Percentiles rank a stretch among this genome's conserved stretches.
phyloP scores from a whole-genome alignment of 2,329 filamentous ascomycete species.

The Apiospora aurea region DNA sequence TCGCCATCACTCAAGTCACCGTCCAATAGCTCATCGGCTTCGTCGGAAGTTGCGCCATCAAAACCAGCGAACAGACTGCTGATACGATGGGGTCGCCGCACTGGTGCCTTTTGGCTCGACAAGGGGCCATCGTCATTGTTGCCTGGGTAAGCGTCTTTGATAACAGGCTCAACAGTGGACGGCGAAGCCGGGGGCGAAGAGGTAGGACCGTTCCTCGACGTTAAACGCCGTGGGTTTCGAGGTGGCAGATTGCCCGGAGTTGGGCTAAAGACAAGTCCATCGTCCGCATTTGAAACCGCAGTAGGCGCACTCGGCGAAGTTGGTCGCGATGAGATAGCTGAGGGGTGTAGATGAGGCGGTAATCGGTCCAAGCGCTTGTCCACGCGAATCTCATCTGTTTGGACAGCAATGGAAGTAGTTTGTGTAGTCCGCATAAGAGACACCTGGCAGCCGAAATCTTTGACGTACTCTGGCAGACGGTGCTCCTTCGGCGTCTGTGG shows the following conservation, averaged over 20 bases:
- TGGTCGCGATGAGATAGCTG: constrained; percentile 70
- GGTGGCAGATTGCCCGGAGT: constrained; percentile 62
- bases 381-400: constrained; percentile 91
- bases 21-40: constrained; percentile 68
- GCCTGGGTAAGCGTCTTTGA: constrained; percentile 74
- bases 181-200: constrained; percentile 54
- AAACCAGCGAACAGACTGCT: constrained; percentile 90
- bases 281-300: constrained; percentile 42
- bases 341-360: constrained; percentile 80
- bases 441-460: constrained; percentile 85
- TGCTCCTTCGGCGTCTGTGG: constrained; percentile 80
- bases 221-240: constrained; percentile 65
- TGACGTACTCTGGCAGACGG: constrained; percentile 80
- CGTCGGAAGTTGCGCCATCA: constrained; percentile 73
- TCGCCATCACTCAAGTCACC: constrained; percentile 71
- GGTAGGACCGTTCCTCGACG: constrained; percentile 54
- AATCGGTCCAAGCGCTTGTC: constrained; percentile 79
- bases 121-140: constrained; percentile 84
- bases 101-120: constrained; percentile 63
- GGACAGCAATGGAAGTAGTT: constrained; percentile 65
- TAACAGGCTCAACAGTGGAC: constrained; percentile 45
- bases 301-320: constrained; percentile 55
- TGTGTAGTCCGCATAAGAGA: constrained; percentile 57
- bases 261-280: constrained; percentile 54
- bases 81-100: constrained; percentile 75